Conservation (phyloP, 2,329 filamentous ascomycete genomes). For the Ophiostoma ips region DNA sequence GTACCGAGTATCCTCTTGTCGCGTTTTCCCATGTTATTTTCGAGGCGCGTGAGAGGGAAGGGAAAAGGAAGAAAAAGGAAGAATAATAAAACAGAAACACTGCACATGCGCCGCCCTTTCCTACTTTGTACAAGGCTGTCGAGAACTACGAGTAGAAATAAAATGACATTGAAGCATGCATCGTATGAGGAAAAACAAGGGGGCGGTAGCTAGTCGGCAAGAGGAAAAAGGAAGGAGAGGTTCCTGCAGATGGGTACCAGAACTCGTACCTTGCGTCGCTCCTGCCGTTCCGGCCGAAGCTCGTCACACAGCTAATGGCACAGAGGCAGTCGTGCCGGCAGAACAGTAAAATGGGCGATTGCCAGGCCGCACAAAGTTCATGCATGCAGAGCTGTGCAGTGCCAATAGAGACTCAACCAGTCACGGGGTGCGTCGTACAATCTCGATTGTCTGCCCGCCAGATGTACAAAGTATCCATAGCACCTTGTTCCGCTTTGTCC, state of each 20-base stretch:
- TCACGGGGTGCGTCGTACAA: too few species aligned
- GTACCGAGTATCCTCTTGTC: neutral
- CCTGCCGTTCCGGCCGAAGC: neutral
- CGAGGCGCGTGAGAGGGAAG: too few species aligned
- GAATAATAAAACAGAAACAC: neutral
- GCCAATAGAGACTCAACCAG: neutral
- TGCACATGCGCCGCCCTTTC: neutral
- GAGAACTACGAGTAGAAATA: too few species aligned
- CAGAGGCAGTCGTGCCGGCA: too few species aligned
- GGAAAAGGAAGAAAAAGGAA: neutral
- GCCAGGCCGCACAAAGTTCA: too few species aligned
- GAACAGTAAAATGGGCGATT: too few species aligned
- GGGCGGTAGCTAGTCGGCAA: neutral
- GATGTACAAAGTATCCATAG: neutral
- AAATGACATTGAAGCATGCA: neutral
- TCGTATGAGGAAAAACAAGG: neutral
- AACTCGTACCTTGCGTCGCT: constrained; percentile 1
- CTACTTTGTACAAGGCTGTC: constrained; percentile 1
- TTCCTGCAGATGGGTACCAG: neutral
- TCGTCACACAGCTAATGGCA: too few species aligned
- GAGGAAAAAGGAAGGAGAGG: neutral
- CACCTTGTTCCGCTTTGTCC: neutral
- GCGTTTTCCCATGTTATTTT: too few species aligned
- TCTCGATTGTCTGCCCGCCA: neutral
- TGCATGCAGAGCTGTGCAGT: neutral